Conservation (phyloP, 1,284 basidiomycete genomes). For the Leucoagaricus sp. region DNA sequence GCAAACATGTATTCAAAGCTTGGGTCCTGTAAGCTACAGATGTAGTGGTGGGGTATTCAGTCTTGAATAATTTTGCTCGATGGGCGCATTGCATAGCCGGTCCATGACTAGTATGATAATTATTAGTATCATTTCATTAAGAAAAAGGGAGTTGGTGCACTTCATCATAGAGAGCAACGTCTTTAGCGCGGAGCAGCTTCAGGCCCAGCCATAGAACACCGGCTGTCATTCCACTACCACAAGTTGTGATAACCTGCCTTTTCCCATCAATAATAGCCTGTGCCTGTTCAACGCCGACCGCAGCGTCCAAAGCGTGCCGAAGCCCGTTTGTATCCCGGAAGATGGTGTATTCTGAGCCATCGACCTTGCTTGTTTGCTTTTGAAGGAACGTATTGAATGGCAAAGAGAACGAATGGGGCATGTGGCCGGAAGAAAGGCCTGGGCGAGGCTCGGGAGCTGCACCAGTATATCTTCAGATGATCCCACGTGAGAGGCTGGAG, state of each 20-base stretch:
- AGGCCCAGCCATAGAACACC: slow-evolving; percentile 90
- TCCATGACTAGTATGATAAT: slow-evolving; percentile 66
- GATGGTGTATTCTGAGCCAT: slow-evolving; percentile 61
- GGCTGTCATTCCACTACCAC: slow-evolving; percentile 98
- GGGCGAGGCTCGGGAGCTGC: slow-evolving; percentile 88
- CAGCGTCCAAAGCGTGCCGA: slow-evolving; percentile 55
- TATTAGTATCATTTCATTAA: background rate
- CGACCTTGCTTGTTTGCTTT: slow-evolving; percentile 40
- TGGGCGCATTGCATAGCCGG: slow-evolving; percentile 74
- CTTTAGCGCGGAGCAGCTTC: slow-evolving; percentile 61
- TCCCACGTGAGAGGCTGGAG: background rate
- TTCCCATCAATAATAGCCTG: slow-evolving; percentile 59
- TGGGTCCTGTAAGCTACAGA: background rate
- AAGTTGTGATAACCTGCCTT: slow-evolving; percentile 67
- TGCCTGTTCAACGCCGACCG: slow-evolving; percentile 59
- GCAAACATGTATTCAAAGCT: no score
- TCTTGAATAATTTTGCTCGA: slow-evolving; percentile 61
- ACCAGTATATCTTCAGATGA: slow-evolving; percentile 68
- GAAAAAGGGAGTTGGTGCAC: slow-evolving; percentile 39
- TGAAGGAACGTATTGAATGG: slow-evolving; percentile 83
- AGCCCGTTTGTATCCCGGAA: slow-evolving; percentile 61
- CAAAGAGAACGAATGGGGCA: slow-evolving; percentile 84
- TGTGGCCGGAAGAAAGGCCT: slow-evolving; percentile 89
- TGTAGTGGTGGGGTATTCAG: slow-evolving; percentile 6
- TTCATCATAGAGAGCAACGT: slow-evolving; percentile 82